phyloP scores from a whole-genome alignment of 2,329 filamentous ascomycete species.

The Neofusicoccum laricinum region DNA sequence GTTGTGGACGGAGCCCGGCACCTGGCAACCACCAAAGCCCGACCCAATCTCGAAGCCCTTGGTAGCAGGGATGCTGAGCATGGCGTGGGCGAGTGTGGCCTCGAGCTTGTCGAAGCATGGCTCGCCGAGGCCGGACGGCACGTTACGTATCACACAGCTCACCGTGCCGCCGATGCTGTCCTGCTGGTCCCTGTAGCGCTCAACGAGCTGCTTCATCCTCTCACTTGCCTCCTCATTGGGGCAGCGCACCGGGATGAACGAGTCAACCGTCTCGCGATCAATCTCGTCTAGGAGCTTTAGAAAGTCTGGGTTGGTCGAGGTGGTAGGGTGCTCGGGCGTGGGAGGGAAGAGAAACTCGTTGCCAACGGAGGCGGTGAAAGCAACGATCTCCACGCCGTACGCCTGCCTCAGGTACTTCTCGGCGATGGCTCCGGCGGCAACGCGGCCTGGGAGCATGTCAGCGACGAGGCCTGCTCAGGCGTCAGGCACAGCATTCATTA shows the following conservation, averaged over 20 bases:
- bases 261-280: constrained; percentile 74
- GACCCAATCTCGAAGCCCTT: constrained; percentile 97
- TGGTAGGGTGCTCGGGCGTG: constrained; percentile 63
- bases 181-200: constrained; percentile 69
- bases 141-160: constrained; percentile 86
- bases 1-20: constrained; percentile 88
- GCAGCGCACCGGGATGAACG: constrained; percentile 82
- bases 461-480: neutral
- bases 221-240: constrained; percentile 63
- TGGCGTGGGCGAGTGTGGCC: constrained; percentile 84
- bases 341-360: constrained; percentile 73
- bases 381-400: constrained; percentile 85
- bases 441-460: constrained; percentile 56
- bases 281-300: constrained; percentile 70
- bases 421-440: constrained; percentile 86
- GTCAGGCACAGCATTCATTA: constrained; percentile 29
- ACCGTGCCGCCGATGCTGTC: constrained; percentile 95
- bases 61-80: constrained; percentile 90
- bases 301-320: constrained; percentile 75
- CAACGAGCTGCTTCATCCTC: constrained; percentile 77
- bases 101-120: constrained; percentile 95
- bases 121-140: constrained; percentile 83
- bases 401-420: constrained; percentile 85
- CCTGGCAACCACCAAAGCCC: constrained; percentile 81
- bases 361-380: constrained; percentile 85